These are phyloP conservation scores for Ophioceras dolichostomum DNA, from an alignment of 2,329 filamentous ascomycete species.

Conservation along the genomic window DNA sequence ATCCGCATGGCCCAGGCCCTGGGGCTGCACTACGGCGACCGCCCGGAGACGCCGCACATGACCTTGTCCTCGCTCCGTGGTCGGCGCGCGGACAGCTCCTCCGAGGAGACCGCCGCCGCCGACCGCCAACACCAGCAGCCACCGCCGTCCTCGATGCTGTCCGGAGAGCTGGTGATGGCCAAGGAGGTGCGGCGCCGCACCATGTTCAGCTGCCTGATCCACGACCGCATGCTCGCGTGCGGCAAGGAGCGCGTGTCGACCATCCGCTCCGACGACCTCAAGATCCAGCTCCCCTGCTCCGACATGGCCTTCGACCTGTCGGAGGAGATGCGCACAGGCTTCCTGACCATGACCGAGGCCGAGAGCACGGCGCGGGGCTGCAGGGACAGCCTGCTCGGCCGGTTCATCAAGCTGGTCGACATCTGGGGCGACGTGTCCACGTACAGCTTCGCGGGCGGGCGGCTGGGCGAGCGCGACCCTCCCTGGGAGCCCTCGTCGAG, in stretches of 20 bases:
- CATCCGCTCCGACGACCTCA: constrained; percentile 45
- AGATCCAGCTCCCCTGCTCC: constrained; percentile 56
- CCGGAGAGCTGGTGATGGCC: constrained; percentile 32
- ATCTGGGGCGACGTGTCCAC: constrained; percentile 46
- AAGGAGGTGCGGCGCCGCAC: constrained; percentile 56
- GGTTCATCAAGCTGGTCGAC: constrained; percentile 45
- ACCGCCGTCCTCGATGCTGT: constrained; percentile 1
- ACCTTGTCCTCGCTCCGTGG: constrained; percentile 6
- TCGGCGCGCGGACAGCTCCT: constrained; percentile 8
- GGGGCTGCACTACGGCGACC: constrained; percentile 45
- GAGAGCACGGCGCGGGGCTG: constrained; percentile 11
- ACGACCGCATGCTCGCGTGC: constrained; percentile 57
- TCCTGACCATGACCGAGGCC: constrained; percentile 19
- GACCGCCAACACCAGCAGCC: too few relatives aligned
- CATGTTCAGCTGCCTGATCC: constrained; percentile 63
- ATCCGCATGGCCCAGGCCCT: constrained; percentile 52
- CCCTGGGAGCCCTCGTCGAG: constrained; percentile 47
- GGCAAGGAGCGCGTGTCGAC: constrained; percentile 49
- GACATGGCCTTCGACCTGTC: constrained; percentile 53
- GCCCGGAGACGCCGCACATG: constrained; percentile 5
- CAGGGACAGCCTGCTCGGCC: constrained; percentile 36
- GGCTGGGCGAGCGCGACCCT: constrained; percentile 34
- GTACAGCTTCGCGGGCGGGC: constrained; percentile 39
- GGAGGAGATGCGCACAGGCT: constrained; percentile 40
- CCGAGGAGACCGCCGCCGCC: too few relatives aligned